Conservation (phyloP, 345 rosid species). For the Viola odorata region DNA sequence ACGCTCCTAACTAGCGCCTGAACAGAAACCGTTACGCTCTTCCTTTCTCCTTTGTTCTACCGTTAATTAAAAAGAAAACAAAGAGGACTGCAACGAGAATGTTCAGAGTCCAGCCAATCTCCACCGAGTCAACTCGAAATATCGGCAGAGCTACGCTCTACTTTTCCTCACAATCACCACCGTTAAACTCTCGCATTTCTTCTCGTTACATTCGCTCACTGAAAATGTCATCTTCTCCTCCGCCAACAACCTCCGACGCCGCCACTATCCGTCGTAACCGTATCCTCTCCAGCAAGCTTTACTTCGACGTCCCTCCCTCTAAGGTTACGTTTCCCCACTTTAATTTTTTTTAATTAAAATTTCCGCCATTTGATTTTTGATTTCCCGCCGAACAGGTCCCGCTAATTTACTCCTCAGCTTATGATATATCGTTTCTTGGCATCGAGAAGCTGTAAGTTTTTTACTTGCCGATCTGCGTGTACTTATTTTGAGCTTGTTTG, state of each 20-base stretch:
- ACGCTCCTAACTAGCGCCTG: neutral
- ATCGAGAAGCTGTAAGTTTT: slow-evolving; percentile 75
- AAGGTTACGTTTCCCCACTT: slow-evolving; percentile 29
- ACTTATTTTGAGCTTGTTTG: neutral
- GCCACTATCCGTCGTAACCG: slow-evolving; percentile 52
- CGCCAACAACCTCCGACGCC: slow-evolving; percentile 21
- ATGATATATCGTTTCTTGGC: slow-evolving; percentile 76
- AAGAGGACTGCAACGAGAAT: neutral
- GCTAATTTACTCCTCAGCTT: slow-evolving; percentile 61
- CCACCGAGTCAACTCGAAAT: slow-evolving; percentile 34
- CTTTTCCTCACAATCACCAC: slow-evolving; percentile 25
- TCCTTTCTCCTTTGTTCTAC: neutral
- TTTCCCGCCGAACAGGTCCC: slow-evolving; percentile 48
- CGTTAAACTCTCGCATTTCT: slow-evolving; percentile 22
- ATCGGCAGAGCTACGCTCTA: slow-evolving; percentile 25
- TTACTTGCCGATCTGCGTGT: neutral
- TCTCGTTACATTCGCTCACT: slow-evolving; percentile 16
- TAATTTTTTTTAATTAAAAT: neutral
- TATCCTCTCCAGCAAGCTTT: slow-evolving; percentile 73
- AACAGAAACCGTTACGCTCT: neutral
- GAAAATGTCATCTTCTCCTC: slow-evolving; percentile 33
- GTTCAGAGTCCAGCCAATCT: neutral
- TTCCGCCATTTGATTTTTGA: neutral
- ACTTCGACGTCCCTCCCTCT: slow-evolving; percentile 44
- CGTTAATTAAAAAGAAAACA: no score